A percentile compares a stretch with the other conserved stretches of the same genome.
phyloP scores from a whole-genome alignment of 2,329 filamentous ascomycete species.

The Pseudogymnoascus sp. region DNA sequence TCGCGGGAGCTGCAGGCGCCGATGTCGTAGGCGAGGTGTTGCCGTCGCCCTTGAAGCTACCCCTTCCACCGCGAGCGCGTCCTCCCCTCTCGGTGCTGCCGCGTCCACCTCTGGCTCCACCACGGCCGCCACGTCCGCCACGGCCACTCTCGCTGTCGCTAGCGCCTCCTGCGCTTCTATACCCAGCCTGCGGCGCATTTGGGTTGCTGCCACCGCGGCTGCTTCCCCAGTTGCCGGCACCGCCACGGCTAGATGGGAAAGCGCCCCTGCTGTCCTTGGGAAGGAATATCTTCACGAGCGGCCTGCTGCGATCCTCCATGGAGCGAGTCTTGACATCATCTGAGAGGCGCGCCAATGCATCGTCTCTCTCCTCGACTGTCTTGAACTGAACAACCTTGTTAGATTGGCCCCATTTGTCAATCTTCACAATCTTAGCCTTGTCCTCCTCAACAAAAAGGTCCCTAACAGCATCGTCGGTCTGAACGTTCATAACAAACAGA shows the following conservation, averaged over 20 bases:
- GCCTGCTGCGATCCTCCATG: slow-evolving; percentile 65
- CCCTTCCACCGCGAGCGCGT: slow-evolving; percentile 48
- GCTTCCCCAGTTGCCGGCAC: slow-evolving; percentile 59
- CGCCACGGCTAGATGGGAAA: slow-evolving; percentile 50
- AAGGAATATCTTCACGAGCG: slow-evolving; percentile 76
- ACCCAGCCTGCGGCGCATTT: slow-evolving; percentile 56
- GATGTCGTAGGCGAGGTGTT: slow-evolving; percentile 38
- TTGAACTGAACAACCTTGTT: slow-evolving; percentile 86
- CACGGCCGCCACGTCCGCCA: slow-evolving; percentile 47
- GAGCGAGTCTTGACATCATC: slow-evolving; percentile 66
- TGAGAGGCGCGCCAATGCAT: slow-evolving; percentile 65
- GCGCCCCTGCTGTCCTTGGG: slow-evolving; percentile 50
- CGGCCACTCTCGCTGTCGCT: slow-evolving; percentile 61
- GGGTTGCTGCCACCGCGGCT: slow-evolving; percentile 54
- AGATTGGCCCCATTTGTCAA: slow-evolving; percentile 69
- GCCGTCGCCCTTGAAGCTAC: slow-evolving; percentile 52
- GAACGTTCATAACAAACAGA: slow-evolving; percentile 83
- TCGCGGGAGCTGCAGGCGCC: slow-evolving; percentile 37
- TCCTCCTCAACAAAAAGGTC: slow-evolving; percentile 80
- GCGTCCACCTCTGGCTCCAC: slow-evolving; percentile 45
- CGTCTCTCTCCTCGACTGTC: slow-evolving; percentile 69
- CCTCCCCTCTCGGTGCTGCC: slow-evolving; percentile 43
- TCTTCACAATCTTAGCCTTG: slow-evolving; percentile 66
- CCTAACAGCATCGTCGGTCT: slow-evolving; percentile 72
- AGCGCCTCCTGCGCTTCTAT: slow-evolving; percentile 76